These are phyloP conservation scores for Lachancea lanzarotensis DNA, from an alignment of 805 yeast species.

Conservation along the genomic window DNA sequence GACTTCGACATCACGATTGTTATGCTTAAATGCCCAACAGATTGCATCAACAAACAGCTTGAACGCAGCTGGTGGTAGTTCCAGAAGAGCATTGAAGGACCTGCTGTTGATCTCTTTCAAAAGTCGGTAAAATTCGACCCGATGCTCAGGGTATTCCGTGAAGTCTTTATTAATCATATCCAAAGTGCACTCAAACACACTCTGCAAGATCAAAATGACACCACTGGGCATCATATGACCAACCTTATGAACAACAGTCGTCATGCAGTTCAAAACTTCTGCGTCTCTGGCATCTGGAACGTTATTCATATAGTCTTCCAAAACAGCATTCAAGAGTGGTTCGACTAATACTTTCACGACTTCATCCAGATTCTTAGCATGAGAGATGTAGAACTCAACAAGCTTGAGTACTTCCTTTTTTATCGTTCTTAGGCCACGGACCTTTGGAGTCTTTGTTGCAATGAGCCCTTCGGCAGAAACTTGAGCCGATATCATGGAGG, in stretches of 20 bases:
- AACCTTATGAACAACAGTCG: conserved; percentile 80
- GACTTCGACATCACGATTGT: conserved; percentile 93
- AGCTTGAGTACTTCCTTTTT: conserved; percentile 88
- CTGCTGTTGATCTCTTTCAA: conserved; percentile 80
- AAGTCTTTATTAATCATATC: conserved; percentile 94
- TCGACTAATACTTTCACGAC: conserved; percentile 77
- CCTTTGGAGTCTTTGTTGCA: conserved; percentile 92
- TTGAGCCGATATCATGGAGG: conserved; percentile 73
- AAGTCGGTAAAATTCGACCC: conserved; percentile 90
- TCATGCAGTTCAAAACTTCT: conserved; percentile 91
- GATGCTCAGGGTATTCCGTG: conserved; percentile 94
- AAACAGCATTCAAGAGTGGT: conserved; percentile 74
- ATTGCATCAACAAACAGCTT: conserved; percentile 88
- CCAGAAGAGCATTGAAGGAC: conserved; percentile 78
- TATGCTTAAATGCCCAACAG: conserved; percentile 97
- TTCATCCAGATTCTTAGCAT: conserved; percentile 80
- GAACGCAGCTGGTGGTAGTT: conserved; percentile 88
- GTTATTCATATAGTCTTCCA: conserved; percentile 80
- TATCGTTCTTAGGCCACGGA: conserved; percentile 90
- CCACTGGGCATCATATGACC: conserved; percentile 87
- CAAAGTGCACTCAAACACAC: conserved; percentile 89
- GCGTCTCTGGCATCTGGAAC: conserved; percentile 98
- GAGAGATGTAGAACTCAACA: conserved; percentile 80
- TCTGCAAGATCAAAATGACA: conserved; percentile 77
- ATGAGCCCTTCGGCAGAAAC: conserved; percentile 76